Base-by-base conservation (phyloP, 192 early-diverging fungal species). In the Mortierella antarctica region DNA sequence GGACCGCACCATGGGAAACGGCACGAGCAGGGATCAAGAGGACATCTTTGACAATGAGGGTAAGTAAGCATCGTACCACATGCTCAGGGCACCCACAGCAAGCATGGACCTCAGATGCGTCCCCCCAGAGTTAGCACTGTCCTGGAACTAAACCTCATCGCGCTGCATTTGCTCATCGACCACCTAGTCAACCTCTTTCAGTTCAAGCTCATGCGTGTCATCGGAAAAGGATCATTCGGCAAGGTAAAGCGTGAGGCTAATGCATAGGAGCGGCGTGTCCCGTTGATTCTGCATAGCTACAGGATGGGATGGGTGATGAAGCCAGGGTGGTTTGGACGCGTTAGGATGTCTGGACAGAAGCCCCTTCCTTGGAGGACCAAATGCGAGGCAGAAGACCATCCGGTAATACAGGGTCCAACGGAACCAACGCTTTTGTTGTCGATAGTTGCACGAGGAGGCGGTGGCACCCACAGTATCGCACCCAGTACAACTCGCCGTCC, bases 201-300 rank as follows among this genome's bases (percentile, higher is more conserved):
- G 62, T 96, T 96, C 83, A 89, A 93, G 55, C 82, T 96, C 58
- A 71, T 96, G 20, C 74, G 92, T 39, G 88, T 90, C 46, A 89
- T 96, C 66, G 95, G 95, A 7, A 90, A 91, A 78, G 95, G 95
- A 6, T 92, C 94, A 13, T 96, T 96, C 77, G 95, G 95, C 49
- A 96, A 96, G 89, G 94, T 95, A 84, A 58, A 5, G 13, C 7
- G 6, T 15, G 18, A 49, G 18, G 31, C 31, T 2, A 3, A 31
- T 1, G 31, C 31, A 3, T 31, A 31, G 31, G 3, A 3, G 31
- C 3, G 59, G 60, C 4, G 23, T 42, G 10, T 17, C 31, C 31
- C 1, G 31, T 31, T 31, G 3, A 31, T 3, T 31, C 31, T 31
- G 31, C 31, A 2, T 31, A 31, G 3, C 31, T 31, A 31, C 31